Evolutionary conservation across 2,329 filamentous ascomycete species (phyloP), one percentile per base, ranked within the genome.

Genomic region (Zasmidium citrigriseum): DNA sequence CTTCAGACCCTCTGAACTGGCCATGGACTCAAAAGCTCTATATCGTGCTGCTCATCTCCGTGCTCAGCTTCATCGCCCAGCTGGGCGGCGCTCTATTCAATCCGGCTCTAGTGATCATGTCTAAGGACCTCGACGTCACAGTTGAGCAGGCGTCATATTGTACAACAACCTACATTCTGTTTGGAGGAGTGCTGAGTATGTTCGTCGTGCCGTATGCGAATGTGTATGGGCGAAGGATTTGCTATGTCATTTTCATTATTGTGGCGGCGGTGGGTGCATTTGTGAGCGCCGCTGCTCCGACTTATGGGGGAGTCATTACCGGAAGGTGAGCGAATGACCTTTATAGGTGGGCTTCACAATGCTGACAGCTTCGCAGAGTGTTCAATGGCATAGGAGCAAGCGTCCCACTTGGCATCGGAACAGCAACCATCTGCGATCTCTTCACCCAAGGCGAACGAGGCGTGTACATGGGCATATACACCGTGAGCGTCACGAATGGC

Each of bases 1-100:
- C 66, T 87, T 46, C 84, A 80, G 54, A 52, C 18, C 53, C 48
- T 27, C 47, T 56, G 20, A 56, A 60, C 45, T 60, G 53, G 53
- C 44, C 53, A 23, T 51, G 41, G 22, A 16, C 16, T 10, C 18
- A 24, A 24, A 57, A 49, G 18, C 4, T 27, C 21, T 49, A 49
- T n/a, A 23, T 49, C 23, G 56, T 23, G 7, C 3, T 57, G 4
- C 54, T 57, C 18, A 21, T 60, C 3, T 57, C 49, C n/a, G 11
- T 23, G 20, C 20, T 64, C 10, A 46, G 46, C 27, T 62, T 64
- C 51, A 48, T 55, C 14, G 55, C 49, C 12, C 47, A 49, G 18
- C 7, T 58, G 21, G 55, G 50, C 38, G 50, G 58, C 3, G 54
- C 58, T 1, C 47, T 63, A 29, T 47, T 56, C 48, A 61, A 61